Evolutionary conservation across 306 rosid species (phyloP), one percentile per base, ranked within the genome.

Genomic region (Trichosanthes truncata): DNA sequence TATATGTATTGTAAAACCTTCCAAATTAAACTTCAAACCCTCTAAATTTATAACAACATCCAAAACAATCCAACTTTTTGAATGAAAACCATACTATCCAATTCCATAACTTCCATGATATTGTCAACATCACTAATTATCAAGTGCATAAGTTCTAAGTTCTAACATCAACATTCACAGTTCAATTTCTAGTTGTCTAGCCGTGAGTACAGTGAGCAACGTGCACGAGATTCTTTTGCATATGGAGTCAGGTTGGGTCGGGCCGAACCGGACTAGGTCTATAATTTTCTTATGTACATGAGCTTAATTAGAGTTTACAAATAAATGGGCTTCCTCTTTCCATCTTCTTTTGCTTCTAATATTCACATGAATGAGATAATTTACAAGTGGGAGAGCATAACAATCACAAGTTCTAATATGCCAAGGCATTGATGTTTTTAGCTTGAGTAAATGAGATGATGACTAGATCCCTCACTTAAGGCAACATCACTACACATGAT

Each of bases 401-500:
- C 9, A 29, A 18, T 65, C 3, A 0, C 46, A 41, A 43, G 36
- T 71, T 71, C 21, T 71, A 71, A 43, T 12, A 3, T 41, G 20
- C 0, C 76, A 69, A 69, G 46, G 35, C 1, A 45, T 23, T 23
- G 36, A 45, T 71, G 57, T 21, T 25, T 69, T 15, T 74, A 48
- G 26, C 18, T 45, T 17, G 77, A 13, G 78, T 73, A 73, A 25
- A 48, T 26, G 31, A 73, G 78, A 73, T 14, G 41, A 13, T 26
- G 77, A 17, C 21, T 48, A 21, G 51, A 36, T 20, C 62, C 57
- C 46, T 74, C 29, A 74, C 20, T 53, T 1, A 74, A 83, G 26
- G 75, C 78, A 56, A 89, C 85, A 83, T 94, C 88, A 49, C 86
- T 85, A 72, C 86, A 92, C 21, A 91, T 76, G 33, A 83, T 53